Conservation (phyloP, 2,329 filamentous ascomycete species). For the Fusarium torreyae region DNA sequence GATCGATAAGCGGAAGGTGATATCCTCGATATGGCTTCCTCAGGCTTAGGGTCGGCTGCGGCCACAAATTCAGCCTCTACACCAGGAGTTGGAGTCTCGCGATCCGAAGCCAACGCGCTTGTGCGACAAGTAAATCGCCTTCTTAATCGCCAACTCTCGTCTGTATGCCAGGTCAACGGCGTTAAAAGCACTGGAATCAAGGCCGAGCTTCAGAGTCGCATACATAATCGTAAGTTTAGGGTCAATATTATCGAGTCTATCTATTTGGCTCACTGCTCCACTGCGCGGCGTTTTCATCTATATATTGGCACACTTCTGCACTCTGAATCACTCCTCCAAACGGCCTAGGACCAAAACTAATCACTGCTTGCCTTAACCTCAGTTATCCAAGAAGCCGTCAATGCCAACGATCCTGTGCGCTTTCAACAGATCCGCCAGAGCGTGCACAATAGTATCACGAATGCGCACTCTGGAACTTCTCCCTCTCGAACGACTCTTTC, state of each 20-base stretch:
- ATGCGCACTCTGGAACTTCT: constrained; percentile 44
- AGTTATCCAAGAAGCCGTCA: constrained; percentile 62
- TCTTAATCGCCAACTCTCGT: constrained; percentile 77
- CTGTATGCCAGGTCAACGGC: constrained; percentile 81
- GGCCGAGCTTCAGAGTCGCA: constrained; percentile 82
- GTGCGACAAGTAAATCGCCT: constrained; percentile 63
- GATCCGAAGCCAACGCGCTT: constrained; percentile 62
- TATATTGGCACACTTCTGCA: neutral
- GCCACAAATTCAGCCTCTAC: constrained; percentile 32
- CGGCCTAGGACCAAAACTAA: constrained; percentile 15
- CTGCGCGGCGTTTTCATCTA: constrained; percentile 1
- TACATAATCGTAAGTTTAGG: constrained; percentile 79
- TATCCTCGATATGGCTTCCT: constrained; percentile 47
- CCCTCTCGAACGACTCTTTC: constrained; percentile 38
- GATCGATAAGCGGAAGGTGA: constrained; percentile 23
- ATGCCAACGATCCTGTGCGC: constrained; percentile 56
- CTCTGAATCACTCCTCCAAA: neutral
- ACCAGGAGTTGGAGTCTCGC: constrained; percentile 50
- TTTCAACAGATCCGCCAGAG: constrained; percentile 63
- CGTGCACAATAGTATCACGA: constrained; percentile 55
- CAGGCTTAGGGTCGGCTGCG: constrained; percentile 44
- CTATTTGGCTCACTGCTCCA: constrained; percentile 1
- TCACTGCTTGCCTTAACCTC: constrained; percentile 11
- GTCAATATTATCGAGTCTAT: neutral
- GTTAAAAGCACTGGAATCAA: constrained; percentile 89